Percentiles rank a stretch among this genome's conserved stretches.
Conservation (phyloP, 108 stramenopile species). For the Cyclotella cryptica region DNA sequence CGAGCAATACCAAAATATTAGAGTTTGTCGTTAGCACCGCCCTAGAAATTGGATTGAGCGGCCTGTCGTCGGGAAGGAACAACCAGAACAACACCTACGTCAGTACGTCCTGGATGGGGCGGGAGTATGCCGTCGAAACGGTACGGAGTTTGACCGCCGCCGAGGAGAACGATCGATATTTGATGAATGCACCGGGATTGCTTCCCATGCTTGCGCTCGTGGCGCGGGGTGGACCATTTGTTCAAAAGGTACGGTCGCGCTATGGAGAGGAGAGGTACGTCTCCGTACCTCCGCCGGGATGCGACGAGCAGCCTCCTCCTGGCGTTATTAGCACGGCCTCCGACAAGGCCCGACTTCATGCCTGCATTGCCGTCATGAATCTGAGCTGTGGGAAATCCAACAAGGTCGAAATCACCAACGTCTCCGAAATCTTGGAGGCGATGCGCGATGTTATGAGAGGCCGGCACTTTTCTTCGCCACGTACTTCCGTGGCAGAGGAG, state of each 20-base stretch:
- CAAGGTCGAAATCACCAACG: slow-evolving; percentile 87
- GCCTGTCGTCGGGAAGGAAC: not conserved
- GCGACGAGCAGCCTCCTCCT: slow-evolving; percentile 24
- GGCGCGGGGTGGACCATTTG: slow-evolving; percentile 86
- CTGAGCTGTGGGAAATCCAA: slow-evolving; percentile 91
- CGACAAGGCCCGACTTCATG: slow-evolving; percentile 86
- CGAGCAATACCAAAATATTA: slow-evolving; percentile 77
- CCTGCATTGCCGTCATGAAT: slow-evolving; percentile 94
- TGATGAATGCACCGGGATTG: slow-evolving; percentile 79
- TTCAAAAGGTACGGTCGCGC: slow-evolving; percentile 14
- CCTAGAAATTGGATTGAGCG: slow-evolving; percentile 47
- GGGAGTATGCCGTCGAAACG: slow-evolving; percentile 91
- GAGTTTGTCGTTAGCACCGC: slow-evolving; percentile 84
- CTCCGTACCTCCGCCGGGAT: slow-evolving; percentile 42
- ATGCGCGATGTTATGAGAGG: slow-evolving; percentile 90
- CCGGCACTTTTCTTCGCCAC: slow-evolving; percentile 18
- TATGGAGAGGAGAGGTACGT: slow-evolving; percentile 13
- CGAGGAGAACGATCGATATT: slow-evolving; percentile 84
- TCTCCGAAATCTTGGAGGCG: slow-evolving; percentile 77
- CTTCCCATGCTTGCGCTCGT: slow-evolving; percentile 82
- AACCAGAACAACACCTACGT: slow-evolving; percentile 50
- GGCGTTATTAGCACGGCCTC: slow-evolving; percentile 66
- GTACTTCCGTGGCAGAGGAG: slow-evolving; percentile 66
- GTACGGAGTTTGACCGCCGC: slow-evolving; percentile 88
- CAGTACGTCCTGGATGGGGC: slow-evolving; percentile 69